Conservation (phyloP, 805 yeast genomes). For the Sungouiozyma intestinalis region DNA sequence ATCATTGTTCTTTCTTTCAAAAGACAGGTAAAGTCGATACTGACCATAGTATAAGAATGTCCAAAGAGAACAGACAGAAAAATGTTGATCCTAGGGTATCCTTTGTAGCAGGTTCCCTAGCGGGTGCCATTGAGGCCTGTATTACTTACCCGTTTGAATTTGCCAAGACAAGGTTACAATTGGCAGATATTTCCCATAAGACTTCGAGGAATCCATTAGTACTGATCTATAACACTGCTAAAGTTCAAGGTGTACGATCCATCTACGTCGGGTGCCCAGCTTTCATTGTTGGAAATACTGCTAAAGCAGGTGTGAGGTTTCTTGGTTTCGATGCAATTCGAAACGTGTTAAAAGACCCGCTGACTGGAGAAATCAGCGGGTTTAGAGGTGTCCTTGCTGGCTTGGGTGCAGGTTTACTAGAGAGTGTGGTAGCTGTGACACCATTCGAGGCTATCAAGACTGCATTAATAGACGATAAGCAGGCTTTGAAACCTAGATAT, state of each 20-base stretch:
- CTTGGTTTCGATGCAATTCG: slow-evolving; percentile 87
- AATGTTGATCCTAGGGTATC: slow-evolving; percentile 63
- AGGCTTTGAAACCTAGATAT: slow-evolving; percentile 64
- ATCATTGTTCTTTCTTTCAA: too few species aligned
- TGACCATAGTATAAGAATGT: slow-evolving; percentile 3
- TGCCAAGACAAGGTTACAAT: slow-evolving; percentile 87
- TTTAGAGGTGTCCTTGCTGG: slow-evolving; percentile 93
- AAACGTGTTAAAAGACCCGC: slow-evolving; percentile 60
- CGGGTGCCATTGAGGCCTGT: slow-evolving; percentile 92
- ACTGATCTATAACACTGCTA: slow-evolving; percentile 63
- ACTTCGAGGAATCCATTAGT: slow-evolving; percentile 77
- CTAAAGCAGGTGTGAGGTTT: slow-evolving; percentile 91
- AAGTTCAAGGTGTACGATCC: slow-evolving; percentile 66
- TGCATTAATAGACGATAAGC: slow-evolving; percentile 89
- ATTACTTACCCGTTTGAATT: slow-evolving; percentile 94
- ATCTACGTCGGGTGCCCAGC: slow-evolving; percentile 95
- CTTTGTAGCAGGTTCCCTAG: slow-evolving; percentile 89
- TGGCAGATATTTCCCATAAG: slow-evolving; percentile 53
- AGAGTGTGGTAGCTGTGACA: slow-evolving; percentile 86
- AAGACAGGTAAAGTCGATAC: not conserved
- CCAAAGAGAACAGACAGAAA: slow-evolving; percentile 4
- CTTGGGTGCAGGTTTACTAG: slow-evolving; percentile 92
- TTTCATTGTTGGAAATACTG: slow-evolving; percentile 90
- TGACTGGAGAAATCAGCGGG: slow-evolving; percentile 74
- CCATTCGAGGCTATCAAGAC: slow-evolving; percentile 97